phyloP scores from a whole-genome alignment of 345 rosid genomes.

The Gossypium stocksii region DNA sequence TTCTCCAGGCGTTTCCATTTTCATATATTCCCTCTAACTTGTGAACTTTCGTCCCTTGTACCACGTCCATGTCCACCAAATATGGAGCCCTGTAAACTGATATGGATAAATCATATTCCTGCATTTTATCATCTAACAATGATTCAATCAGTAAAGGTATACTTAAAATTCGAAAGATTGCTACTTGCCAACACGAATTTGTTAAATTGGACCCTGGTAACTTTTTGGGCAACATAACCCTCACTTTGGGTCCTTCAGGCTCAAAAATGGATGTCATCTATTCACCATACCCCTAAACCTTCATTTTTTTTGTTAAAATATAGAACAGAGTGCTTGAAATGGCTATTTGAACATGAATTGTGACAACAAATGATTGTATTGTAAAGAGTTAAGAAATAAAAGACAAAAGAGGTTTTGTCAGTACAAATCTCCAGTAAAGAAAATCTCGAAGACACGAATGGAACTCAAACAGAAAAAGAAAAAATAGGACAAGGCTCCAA shows the following conservation, averaged over 20 bases:
- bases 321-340: not conserved
- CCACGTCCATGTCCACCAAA: conserved; percentile 71
- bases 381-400: not conserved
- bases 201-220: too few relatives aligned
- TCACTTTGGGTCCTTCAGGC: conserved; percentile 2
- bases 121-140: conserved; percentile 11
- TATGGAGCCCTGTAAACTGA: conserved; percentile 75
- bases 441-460: too few relatives aligned
- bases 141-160: not conserved
- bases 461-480: too few relatives aligned
- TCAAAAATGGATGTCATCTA: not conserved
- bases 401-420: not conserved
- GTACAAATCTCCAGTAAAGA: too few relatives aligned
- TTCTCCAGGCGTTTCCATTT: conserved; percentile 62
- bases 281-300: not conserved
- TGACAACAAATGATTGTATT: not conserved
- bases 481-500: too few relatives aligned
- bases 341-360: not conserved
- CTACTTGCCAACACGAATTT: not conserved
- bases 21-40: conserved; percentile 59
- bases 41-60: conserved; percentile 64
- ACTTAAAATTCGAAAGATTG: not conserved
- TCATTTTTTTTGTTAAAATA: too few relatives aligned
- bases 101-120: conserved; percentile 72
- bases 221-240: not conserved